Base-by-base conservation (phyloP, 176 grass and related monocot genomes). In the Carex cristatella region DNA sequence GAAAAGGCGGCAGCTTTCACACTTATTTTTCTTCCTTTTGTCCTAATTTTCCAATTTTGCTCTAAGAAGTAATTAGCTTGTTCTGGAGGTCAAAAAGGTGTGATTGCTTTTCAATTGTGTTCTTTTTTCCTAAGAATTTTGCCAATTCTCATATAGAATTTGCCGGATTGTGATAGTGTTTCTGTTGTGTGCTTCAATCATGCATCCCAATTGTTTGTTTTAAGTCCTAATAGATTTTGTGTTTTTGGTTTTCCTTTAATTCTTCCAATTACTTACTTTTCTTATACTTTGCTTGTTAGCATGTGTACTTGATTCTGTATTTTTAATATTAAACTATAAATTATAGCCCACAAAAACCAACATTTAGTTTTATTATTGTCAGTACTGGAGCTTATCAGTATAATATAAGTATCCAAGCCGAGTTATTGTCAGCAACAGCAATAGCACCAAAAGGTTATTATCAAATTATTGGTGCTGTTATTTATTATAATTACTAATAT, bases 1-100 rank as follows among this genome's bases (percentile, higher is more conserved):
- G 11, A 83, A 32, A 68, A 83, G 81, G 81, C 40, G 27, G 61
- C 40, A 33, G 13, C 42, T 83, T 68, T 67, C 61, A 55, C 81
- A 83, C 81, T 68, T 9, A 69, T 5, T 65, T 68, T 28, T 30
- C 12, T 81, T 15, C 1, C 1, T 70, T 71, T 71, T 19, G 37
- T 44, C 16, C 37, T 44, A 8, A 38, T 69, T 69, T 31, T 12
- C 23, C 49, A 5, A 78, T 31, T 35, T 57, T 78, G 33, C 11
- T 15, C 27, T 56, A 55, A 4, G 10, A 76, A 77, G 73, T 77
- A 16, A 3, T 77, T 57, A 16, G 40, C 38, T 27, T 51, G 44
- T 27, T 9, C 18, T 4, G n/a, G n/a, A 49, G 70, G 40, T 49
- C 42, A 51, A 51, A 64, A 49, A 12, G 70, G 70, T 74, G 68